Conservation (phyloP, 805 yeast genomes). For the Myxozyma sirexii region DNA sequence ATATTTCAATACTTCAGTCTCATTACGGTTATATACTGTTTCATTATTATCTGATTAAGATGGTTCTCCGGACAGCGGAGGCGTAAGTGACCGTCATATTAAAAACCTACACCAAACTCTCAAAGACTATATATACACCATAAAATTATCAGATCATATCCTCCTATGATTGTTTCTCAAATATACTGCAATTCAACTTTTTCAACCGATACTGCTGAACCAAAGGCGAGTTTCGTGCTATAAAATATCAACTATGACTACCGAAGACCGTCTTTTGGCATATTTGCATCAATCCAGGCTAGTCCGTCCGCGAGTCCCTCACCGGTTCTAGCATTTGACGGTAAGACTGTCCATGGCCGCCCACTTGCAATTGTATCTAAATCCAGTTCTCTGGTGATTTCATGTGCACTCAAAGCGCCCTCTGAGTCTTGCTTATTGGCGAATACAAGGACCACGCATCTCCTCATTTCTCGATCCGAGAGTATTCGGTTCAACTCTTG, state of each 20-base stretch:
- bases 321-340: constrained; percentile 99
- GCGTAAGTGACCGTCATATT: no score
- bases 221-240: no score
- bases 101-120: no score
- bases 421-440: constrained; percentile 99
- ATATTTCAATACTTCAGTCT: not conserved
- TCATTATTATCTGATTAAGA: no score
- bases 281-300: constrained; percentile 92
- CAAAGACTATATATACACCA: no score
- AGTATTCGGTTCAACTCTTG: constrained; percentile 98
- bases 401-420: constrained; percentile 98
- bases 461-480: constrained; percentile 97
- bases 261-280: constrained; percentile 50
- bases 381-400: constrained; percentile 95
- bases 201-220: no score
- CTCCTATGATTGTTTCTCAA: no score
- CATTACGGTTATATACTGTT: no score
- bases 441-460: constrained; percentile 90
- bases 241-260: no score
- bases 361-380: constrained; percentile 92
- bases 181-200: no score
- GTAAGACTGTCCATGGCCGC: constrained; percentile 99
- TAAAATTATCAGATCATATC: no score
- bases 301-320: constrained; percentile 98
- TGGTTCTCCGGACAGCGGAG: no score